Base-by-base conservation (phyloP, 129 eudicot genomes). In the Arctium lappa region DNA sequence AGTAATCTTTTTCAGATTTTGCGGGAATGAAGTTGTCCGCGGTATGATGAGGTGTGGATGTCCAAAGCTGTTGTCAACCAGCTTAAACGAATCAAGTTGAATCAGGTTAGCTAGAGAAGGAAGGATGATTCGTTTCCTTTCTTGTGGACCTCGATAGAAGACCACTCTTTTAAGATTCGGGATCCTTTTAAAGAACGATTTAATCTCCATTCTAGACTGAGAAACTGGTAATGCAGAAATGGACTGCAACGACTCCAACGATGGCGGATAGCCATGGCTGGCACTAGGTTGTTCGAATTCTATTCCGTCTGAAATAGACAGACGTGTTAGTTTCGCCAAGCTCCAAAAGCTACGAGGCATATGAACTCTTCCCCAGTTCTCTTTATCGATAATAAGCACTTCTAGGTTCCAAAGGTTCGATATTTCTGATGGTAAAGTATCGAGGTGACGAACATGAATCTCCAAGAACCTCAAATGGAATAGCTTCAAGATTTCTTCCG, bases 1-100 rank as follows among this genome's bases (percentile, higher is more conserved):
- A 6, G 90, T 76, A 2, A 87, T 53, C 50, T 82, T 84, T 73
- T 75, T 84, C 9, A 87, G 53, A 60, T 73, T 75, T 37, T 38
- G 42, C 1, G 88, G 88, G 16, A 84, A 87, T 10, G 81, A 33
- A 66, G 39, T 36, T 2, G 42, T 16, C 0, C 8, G 50, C 2
- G 83, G 85, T 69, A 82, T 81, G 22, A 30, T 16, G 8, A 30
- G 68, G 6, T 18, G 73, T 13, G 12, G 27, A 13, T n/a, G 44
- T 69, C 15, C 44, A 37, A 13, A 27, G 13, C 68, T 29, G 29
- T 69, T 79, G 40, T 66, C 78, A 2, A 63, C 12, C 31, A 79
- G 48, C 76, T 44, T 79, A 22, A 79, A 39, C 6, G 75, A 32
- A 18, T 39, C 34, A 9, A 73, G 62, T 6, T 63, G 72, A 46